Evolutionary conservation across 2,329 filamentous ascomycete species (phyloP).

Genomic region (Sphaerulina musiva): DNA sequence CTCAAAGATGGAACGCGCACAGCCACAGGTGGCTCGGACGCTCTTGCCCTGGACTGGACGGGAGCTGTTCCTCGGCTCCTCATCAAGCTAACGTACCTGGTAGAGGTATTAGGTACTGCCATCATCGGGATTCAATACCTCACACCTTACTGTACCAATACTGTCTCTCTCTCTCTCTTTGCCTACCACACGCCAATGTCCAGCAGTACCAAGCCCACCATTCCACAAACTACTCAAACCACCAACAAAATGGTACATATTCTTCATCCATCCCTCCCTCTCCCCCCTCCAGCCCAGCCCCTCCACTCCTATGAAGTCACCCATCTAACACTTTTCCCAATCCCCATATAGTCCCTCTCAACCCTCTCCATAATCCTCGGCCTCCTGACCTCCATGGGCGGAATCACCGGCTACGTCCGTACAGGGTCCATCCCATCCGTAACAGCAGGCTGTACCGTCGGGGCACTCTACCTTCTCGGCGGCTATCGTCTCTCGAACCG

Average conservation of each 20-base stretch:
- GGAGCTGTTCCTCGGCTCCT: no score
- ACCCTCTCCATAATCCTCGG: slow-evolving; percentile 70
- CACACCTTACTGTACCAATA: no score
- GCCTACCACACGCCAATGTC: slow-evolving; percentile 6
- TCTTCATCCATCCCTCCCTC: not conserved
- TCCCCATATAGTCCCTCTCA: slow-evolving; percentile 14
- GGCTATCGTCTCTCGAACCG: slow-evolving; percentile 71
- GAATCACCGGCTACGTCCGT: slow-evolving; percentile 76
- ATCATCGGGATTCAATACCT: not conserved
- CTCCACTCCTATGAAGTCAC: not conserved
- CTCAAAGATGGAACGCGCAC: no score
- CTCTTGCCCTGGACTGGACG: no score
- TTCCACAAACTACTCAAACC: slow-evolving; percentile 2
- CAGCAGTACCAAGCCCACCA: slow-evolving; percentile 5
- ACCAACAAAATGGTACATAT: slow-evolving; percentile 5
- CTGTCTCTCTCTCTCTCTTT: not conserved
- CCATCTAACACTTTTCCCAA: not conserved
- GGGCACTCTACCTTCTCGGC: slow-evolving; percentile 69
- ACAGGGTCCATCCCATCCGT: slow-evolving; percentile 84
- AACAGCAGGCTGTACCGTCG: slow-evolving; percentile 76
- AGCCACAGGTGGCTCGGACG: no score
- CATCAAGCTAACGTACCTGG: no score
- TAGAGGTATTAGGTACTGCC: no score
- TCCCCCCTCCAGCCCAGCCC: not conserved
- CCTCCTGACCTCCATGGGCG: slow-evolving; percentile 75